Conservation (phyloP, 2,329 filamentous ascomycete species). For the Trichoderma citrinoviride region DNA sequence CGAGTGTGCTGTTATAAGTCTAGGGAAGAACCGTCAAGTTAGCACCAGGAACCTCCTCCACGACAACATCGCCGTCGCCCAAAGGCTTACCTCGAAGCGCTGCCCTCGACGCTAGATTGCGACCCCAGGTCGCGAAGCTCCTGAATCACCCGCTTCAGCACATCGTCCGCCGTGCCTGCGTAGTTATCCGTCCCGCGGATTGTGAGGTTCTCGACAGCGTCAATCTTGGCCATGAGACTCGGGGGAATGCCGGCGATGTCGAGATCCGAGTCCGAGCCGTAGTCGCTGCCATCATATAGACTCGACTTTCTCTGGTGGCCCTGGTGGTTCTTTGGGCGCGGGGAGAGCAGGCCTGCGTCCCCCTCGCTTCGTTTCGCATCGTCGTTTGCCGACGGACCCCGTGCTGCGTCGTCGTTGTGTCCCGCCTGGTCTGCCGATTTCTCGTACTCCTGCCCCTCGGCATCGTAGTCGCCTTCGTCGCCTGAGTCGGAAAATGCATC, state of each 20-base stretch:
- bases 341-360: slow-evolving; percentile 46
- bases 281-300: slow-evolving; percentile 71
- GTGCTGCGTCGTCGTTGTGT: background rate
- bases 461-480: slow-evolving; percentile 54
- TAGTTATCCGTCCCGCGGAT: slow-evolving; percentile 64
- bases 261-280: slow-evolving; percentile 69
- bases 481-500: slow-evolving; percentile 67
- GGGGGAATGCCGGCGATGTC: slow-evolving; percentile 66
- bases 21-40: slow-evolving; percentile 33
- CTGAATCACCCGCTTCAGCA: slow-evolving; percentile 67
- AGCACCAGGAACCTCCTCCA: background rate
- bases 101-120: slow-evolving; percentile 69
- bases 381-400: slow-evolving; percentile 31
- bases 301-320: slow-evolving; percentile 53
- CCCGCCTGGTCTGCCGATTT: background rate
- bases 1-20: slow-evolving; percentile 72
- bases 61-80: background rate
- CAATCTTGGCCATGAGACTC: slow-evolving; percentile 66
- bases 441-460: slow-evolving; percentile 32
- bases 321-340: slow-evolving; percentile 47
- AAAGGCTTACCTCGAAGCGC: slow-evolving; percentile 61
- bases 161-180: slow-evolving; percentile 61
- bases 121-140: slow-evolving; percentile 69
- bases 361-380: slow-evolving; percentile 34
- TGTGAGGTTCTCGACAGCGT: slow-evolving; percentile 68